These are phyloP conservation scores for Rubroboletus pulcherrimus DNA, from an alignment of 768 basidiomycete species.

Conservation along the genomic window DNA sequence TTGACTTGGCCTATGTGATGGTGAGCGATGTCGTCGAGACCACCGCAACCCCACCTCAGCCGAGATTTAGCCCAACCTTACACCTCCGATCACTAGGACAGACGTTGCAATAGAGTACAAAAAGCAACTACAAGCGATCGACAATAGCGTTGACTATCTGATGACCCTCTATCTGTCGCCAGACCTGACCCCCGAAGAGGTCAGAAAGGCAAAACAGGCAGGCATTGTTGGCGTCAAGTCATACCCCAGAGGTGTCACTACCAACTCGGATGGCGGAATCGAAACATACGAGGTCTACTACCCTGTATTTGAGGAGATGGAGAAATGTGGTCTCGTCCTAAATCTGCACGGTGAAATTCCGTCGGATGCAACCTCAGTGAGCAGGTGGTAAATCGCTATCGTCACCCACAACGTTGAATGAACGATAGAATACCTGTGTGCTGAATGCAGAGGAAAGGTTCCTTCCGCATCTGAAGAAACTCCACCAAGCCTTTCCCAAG, in stretches of 20 bases:
- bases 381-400: slow-evolving; percentile 18
- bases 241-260: slow-evolving; percentile 96
- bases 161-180: slow-evolving; percentile 97
- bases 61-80: slow-evolving; percentile 76
- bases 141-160: slow-evolving; percentile 77
- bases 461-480: slow-evolving; percentile 77
- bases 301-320: slow-evolving; percentile 90
- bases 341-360: slow-evolving; percentile 98
- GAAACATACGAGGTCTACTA: slow-evolving; percentile 95
- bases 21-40: slow-evolving; percentile 39
- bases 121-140: slow-evolving; percentile 65
- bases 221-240: slow-evolving; percentile 92
- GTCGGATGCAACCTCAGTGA: slow-evolving; percentile 63
- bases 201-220: slow-evolving; percentile 79
- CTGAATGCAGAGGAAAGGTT: slow-evolving; percentile 92
- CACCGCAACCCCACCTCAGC: slow-evolving; percentile 9
- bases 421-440: slow-evolving; percentile 74
- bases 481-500: slow-evolving; percentile 80
- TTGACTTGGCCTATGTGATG: slow-evolving; percentile 94
- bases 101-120: slow-evolving; percentile 81
- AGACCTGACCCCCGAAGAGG: slow-evolving; percentile 85
- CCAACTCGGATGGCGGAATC: slow-evolving; percentile 93
- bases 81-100: slow-evolving; percentile 82
- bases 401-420: neutral
- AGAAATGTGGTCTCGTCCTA: slow-evolving; percentile 88